Percentiles rank a stretch among this genome's conserved stretches.
Evolutionary conservation across 73 alveolate genomes (phyloP).

Genomic region (Paramecium primaurelia): DNA sequence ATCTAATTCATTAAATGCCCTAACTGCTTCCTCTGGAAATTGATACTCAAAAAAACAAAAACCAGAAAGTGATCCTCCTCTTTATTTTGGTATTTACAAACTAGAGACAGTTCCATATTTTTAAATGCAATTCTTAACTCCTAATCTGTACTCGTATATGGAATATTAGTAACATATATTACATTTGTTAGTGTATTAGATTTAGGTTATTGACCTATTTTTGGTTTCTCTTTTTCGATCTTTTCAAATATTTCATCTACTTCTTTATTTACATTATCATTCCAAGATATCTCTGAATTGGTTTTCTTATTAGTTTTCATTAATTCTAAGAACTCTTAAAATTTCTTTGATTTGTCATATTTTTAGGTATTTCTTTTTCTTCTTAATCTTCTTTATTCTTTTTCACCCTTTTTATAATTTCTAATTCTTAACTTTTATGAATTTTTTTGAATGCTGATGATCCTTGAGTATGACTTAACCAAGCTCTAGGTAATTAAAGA

Average conservation of each 20-base stretch:
- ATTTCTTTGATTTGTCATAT: not conserved
- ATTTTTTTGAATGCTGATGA: not conserved
- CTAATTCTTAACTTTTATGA: not conserved
- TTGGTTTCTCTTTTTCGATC: not conserved
- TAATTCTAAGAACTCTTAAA: not conserved
- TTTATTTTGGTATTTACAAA: conserved; percentile 83
- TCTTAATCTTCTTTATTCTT: not conserved
- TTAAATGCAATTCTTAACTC: conserved; percentile 81
- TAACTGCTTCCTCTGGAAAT: conserved; percentile 86
- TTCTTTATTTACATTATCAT: not conserved
- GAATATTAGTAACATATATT: conserved; percentile 89
- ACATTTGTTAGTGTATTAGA: not conserved
- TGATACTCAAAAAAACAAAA: conserved; percentile 87
- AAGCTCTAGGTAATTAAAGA: not conserved
- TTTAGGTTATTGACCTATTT: not conserved
- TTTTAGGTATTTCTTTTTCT: not conserved
- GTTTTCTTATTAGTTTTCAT: not conserved
- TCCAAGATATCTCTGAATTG: not conserved
- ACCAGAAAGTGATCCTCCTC: conserved; percentile 86
- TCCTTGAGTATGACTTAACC: conserved; percentile 23
- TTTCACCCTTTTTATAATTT: not conserved
- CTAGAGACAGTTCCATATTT: conserved; percentile 89
- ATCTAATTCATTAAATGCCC: conserved; percentile 93
- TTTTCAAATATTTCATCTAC: not conserved
- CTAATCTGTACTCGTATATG: conserved; percentile 86